Evolutionary conservation across 140 eudicot genomes (phyloP).

Genomic region (Flaveria floridana): DNA sequence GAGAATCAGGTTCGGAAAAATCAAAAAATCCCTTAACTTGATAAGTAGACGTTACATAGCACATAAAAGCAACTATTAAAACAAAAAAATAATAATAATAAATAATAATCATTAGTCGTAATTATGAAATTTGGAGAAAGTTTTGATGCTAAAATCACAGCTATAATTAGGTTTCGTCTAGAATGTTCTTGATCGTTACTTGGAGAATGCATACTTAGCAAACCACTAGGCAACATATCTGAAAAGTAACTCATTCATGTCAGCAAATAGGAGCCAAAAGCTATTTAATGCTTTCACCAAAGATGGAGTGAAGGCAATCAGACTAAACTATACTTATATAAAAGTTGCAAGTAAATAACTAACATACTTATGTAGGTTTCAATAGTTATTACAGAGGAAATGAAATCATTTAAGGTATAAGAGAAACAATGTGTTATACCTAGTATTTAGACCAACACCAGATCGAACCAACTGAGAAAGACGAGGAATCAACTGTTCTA

Average conservation of each 20-base stretch:
- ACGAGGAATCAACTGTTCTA: conserved; percentile 86
- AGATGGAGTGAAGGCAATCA: background rate
- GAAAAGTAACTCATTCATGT: conserved; percentile 11
- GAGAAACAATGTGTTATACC: conserved; percentile 41
- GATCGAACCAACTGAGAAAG: conserved; percentile 85
- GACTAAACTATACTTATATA: background rate
- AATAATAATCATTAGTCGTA: background rate
- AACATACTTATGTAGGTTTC: conserved; percentile 17
- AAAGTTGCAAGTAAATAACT: background rate
- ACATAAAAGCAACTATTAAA: background rate
- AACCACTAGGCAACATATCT: background rate
- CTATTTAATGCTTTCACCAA: background rate
- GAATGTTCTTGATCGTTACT: background rate
- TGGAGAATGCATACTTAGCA: background rate
- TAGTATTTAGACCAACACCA: conserved; percentile 95
- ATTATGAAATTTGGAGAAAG: background rate
- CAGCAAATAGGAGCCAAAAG: conserved; percentile 13
- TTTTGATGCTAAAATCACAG: background rate
- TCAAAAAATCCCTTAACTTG: background rate
- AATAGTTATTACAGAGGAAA: background rate
- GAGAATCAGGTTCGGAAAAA: background rate
- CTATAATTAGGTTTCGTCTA: background rate
- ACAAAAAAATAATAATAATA: background rate
- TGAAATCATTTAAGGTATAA: background rate
- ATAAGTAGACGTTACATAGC: background rate